Base-by-base conservation (phyloP, 495 filamentous ascomycete species). In the Penicilliopsis zonata region DNA sequence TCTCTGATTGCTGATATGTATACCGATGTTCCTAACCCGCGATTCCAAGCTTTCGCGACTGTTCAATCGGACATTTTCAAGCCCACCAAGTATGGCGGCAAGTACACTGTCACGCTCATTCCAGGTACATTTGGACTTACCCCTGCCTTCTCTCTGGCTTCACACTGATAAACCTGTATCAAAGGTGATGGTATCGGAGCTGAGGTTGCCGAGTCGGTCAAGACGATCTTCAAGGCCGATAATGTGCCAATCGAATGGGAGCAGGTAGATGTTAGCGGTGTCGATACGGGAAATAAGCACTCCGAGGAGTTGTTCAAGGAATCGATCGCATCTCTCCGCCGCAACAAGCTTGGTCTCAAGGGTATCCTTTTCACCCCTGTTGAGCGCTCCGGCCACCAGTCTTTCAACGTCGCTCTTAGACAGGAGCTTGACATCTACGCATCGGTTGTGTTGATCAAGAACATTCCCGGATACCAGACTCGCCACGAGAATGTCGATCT, bases 391-490 rank as follows among this genome's bases (percentile, higher is more conserved):
- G 90, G 90, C 43, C 90, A 98, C 70, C 85, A 93, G 62, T 94
- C 86, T 37, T 98, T 96, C 86, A 98, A 98, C 61, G 90, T 98
- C 45, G 90, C 90, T 47, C 75, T 98, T 52, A 83, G 90, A 43
- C 90, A 98, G 67, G 90, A 95, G 60, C 83, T 98, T 49, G 90
- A 98, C 63, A 98, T 98, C 64, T 98, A 96, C 59, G 90, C 90
- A 51, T 95, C 88, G 28, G 87, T 98, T 53, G 85, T 86, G 40
- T 73, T 96, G 33, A 82, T 98, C 70, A 96, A 96, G 75, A 98
- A 96, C 68, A 96, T 98, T 53, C 90, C 90, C 37, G 90, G 90
- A 37, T 95, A 96, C 67, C 58, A 92, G 61, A 96, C 92, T 31
- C 86, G 90, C 50, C 90, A 98, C 69, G 78, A 93, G 49, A 74